A percentile compares a stretch with the other conserved stretches of the same genome.
Evolutionary conservation across 2,329 filamentous ascomycete species (phyloP).

Genomic region (Orbilia oligospora): DNA sequence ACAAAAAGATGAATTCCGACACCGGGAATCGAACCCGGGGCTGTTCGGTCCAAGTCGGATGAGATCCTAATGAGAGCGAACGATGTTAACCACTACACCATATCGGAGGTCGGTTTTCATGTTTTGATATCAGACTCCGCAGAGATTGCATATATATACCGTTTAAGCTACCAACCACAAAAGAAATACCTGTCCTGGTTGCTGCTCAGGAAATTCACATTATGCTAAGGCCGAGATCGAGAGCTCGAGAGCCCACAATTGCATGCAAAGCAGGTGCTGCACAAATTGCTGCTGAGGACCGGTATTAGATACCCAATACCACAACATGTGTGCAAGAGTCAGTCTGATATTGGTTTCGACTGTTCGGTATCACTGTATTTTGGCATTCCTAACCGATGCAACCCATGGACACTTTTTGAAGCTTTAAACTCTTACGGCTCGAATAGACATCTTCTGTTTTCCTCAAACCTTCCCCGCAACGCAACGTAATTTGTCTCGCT

Average conservation of each 20-base stretch:
- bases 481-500: background rate
- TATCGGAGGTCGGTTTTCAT: conserved; percentile 36
- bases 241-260: background rate
- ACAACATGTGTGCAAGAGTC: background rate
- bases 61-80: conserved; percentile 38
- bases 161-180: background rate
- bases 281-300: background rate
- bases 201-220: background rate
- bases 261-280: background rate
- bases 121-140: background rate
- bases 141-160: background rate
- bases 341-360: background rate
- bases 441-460: background rate
- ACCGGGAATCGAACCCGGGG: conserved; percentile 54
- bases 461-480: background rate
- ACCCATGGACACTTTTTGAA: background rate
- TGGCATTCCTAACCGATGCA: background rate
- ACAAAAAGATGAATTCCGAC: conserved; percentile 34
- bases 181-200: background rate
- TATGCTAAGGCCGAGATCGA: no score
- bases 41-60: conserved; percentile 30
- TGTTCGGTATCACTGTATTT: background rate
- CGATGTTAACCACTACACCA: conserved; percentile 56
- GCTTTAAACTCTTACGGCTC: conserved; percentile 7
- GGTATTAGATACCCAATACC: background rate